Percentiles rank a stretch among this genome's conserved stretches.
phyloP scores from a whole-genome alignment of 2,329 filamentous ascomycete species.

The Alternaria sp. region DNA sequence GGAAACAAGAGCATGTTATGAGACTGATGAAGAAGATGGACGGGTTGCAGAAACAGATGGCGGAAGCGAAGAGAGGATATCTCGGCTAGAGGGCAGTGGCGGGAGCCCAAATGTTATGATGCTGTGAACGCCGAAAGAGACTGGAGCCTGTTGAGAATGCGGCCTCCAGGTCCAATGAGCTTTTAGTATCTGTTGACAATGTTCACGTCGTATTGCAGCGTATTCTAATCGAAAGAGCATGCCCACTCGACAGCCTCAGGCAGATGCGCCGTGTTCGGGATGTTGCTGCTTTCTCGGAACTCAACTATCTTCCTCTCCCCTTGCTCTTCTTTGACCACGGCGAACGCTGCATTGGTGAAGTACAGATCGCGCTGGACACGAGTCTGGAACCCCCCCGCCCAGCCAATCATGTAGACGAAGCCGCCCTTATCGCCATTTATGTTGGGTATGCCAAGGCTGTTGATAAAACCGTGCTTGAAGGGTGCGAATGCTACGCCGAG shows the following conservation, averaged over 20 bases:
- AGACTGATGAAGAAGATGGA: conserved; percentile 6
- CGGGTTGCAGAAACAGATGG: conserved; percentile 7
- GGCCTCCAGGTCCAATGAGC: too few relatives aligned
- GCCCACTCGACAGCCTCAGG: conserved; percentile 35
- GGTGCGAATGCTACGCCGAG: conserved; percentile 37
- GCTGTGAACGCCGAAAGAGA: neutral
- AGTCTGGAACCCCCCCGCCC: conserved; percentile 41
- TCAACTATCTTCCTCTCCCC: conserved; percentile 42
- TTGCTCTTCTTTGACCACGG: conserved; percentile 34
- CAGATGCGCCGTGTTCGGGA: conserved; percentile 38
- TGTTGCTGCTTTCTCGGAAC: conserved; percentile 45
- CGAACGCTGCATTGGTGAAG: conserved; percentile 45
- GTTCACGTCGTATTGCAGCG: neutral
- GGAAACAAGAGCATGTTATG: neutral
- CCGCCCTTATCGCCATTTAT: conserved; percentile 43
- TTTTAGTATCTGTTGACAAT: neutral
- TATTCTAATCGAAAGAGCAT: conserved; percentile 28
- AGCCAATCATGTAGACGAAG: conserved; percentile 45
- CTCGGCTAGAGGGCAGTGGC: neutral
- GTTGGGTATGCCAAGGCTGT: conserved; percentile 40
- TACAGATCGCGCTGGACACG: conserved; percentile 34
- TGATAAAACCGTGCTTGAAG: conserved; percentile 44
- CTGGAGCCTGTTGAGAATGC: too few relatives aligned
- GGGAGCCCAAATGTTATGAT: neutral
- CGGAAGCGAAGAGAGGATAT: neutral